Percentiles rank a stretch among this genome's conserved stretches.
Evolutionary conservation across 495 filamentous ascomycete genomes (phyloP).

Genomic region (Hyaloscypha hepaticicola): DNA sequence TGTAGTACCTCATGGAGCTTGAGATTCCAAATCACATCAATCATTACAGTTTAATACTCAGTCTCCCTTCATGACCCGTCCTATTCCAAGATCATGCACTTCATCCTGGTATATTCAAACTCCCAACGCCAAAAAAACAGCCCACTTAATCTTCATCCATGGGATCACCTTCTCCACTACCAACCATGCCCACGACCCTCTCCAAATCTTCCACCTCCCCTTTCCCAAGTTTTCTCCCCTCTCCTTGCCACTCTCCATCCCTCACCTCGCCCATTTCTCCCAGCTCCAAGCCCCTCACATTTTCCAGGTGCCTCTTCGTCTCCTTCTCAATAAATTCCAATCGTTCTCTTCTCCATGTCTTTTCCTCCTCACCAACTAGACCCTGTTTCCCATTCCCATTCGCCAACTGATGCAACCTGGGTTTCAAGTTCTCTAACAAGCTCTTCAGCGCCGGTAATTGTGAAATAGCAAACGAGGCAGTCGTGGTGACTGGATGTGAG

Average conservation of each 20-base stretch:
- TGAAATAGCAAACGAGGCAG: constrained; percentile 73
- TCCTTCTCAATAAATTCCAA: constrained; percentile 76
- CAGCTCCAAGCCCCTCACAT: constrained; percentile 53
- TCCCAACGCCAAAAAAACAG: constrained; percentile 10
- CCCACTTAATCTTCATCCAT: constrained; percentile 23
- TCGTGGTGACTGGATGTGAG: constrained; percentile 61
- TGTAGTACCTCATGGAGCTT: no score
- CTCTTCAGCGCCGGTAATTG: constrained; percentile 77
- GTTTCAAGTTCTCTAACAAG: constrained; percentile 61
- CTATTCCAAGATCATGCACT: background rate
- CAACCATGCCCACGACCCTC: constrained; percentile 43
- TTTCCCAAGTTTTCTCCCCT: constrained; percentile 38
- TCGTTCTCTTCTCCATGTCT: constrained; percentile 56
- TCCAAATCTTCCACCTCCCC: constrained; percentile 56
- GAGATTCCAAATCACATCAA: no score
- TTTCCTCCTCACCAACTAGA: constrained; percentile 37
- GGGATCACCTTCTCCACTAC: constrained; percentile 28
- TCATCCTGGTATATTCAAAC: background rate
- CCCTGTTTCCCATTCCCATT: constrained; percentile 30
- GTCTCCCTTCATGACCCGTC: background rate
- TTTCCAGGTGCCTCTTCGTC: constrained; percentile 55
- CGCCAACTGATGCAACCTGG: constrained; percentile 55
- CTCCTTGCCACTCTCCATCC: constrained; percentile 55
- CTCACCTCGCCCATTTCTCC: constrained; percentile 54
- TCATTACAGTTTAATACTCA: background rate